Evolutionary conservation across 1,139 yeast genomes (phyloP).

Genomic region (Pichia terricola): DNA sequence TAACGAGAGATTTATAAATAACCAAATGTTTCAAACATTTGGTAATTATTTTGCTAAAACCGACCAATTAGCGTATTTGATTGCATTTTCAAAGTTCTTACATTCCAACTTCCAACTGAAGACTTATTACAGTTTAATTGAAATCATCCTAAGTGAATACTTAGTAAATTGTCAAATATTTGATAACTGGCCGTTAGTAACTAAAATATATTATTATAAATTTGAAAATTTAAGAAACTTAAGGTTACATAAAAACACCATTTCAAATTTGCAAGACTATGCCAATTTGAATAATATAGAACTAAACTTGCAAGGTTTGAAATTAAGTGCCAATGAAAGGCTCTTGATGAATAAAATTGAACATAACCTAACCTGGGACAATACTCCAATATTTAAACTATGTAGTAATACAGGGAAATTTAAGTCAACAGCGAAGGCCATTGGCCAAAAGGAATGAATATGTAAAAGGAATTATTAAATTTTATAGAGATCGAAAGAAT

Average conservation of each 20-base stretch:
- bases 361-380: slow-evolving; percentile 11
- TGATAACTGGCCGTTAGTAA: slow-evolving; percentile 18
- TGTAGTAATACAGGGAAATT: slow-evolving; percentile 12
- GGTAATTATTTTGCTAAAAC: slow-evolving; percentile 13
- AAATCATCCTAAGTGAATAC: slow-evolving; percentile 13
- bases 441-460: slow-evolving; percentile 7
- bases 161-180: slow-evolving; percentile 15
- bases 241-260: background rate
- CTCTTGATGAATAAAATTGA: too few species aligned
- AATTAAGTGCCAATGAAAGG: too few species aligned
- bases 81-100: slow-evolving; percentile 18
- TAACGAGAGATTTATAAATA: slow-evolving; percentile 1
- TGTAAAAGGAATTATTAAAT: too few species aligned
- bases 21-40: slow-evolving; percentile 15
- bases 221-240: background rate
- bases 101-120: slow-evolving; percentile 3
- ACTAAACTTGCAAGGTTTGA: background rate
- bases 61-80: slow-evolving; percentile 16
- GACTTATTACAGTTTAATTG: slow-evolving; percentile 11
- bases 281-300: slow-evolving; percentile 16
- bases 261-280: slow-evolving; percentile 15
- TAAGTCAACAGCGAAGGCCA: slow-evolving; percentile 10
- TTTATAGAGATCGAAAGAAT: too few species aligned
- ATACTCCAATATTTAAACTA: slow-evolving; percentile 9
- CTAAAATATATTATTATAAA: slow-evolving; percentile 3